These are phyloP conservation scores for Iris pallida DNA, from an alignment of 116 monocot species.

Conservation along the genomic window DNA sequence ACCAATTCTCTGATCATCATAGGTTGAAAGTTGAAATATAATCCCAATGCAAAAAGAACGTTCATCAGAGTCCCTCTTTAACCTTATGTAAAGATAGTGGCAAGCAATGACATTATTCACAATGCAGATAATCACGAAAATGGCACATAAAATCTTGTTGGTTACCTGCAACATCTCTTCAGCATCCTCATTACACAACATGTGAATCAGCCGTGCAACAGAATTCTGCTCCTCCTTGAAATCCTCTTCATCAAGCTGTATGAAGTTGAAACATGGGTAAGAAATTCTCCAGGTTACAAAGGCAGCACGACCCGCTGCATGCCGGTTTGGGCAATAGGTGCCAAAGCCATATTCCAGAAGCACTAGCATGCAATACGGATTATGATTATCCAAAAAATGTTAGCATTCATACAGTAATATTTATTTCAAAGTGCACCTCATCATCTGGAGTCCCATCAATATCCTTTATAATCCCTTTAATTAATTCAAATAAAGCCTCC, in stretches of 20 bases:
- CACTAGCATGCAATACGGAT: neutral
- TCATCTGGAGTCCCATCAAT: constrained; percentile 62
- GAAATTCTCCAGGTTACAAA: neutral
- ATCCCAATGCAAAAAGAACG: neutral
- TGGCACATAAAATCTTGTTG: neutral
- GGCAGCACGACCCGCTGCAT: neutral
- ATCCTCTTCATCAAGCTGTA: constrained; percentile 97
- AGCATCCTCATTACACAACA: constrained; percentile 89
- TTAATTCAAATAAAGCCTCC: constrained; percentile 90
- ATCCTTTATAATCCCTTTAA: constrained; percentile 95
- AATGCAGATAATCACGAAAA: neutral
- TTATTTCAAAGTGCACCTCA: constrained; percentile 41
- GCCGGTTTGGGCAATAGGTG: neutral
- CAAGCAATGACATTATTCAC: neutral
- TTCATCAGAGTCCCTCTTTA: neutral
- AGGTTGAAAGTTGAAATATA: too few relatives aligned
- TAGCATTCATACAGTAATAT: neutral
- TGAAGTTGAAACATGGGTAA: neutral
- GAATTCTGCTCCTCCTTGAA: constrained; percentile 99
- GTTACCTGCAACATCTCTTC: constrained; percentile 96
- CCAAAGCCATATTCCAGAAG: neutral
- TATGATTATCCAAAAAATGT: neutral
- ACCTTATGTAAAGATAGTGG: neutral
- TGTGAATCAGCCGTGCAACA: constrained; percentile 97
- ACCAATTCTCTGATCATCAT: too few relatives aligned